These are phyloP conservation scores for Diaporthe sp. DNA, from an alignment of 2,329 filamentous ascomycete species.

Conservation along the genomic window DNA sequence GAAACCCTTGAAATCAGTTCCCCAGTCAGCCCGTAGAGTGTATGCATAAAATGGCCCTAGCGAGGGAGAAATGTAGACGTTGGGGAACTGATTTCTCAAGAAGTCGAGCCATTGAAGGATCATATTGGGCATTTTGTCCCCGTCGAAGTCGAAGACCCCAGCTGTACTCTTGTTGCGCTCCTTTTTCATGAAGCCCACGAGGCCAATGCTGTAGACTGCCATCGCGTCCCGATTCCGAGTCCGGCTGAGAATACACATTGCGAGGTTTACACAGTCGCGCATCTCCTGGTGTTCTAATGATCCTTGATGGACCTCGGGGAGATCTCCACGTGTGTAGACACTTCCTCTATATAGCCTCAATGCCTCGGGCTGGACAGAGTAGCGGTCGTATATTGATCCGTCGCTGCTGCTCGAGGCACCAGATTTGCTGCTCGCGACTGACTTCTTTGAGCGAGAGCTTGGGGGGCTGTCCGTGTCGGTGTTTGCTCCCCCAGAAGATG, in stretches of 20 bases:
- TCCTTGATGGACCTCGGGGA: fast-evolving
- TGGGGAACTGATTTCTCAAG: background rate
- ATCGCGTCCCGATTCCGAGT: background rate
- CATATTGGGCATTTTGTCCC: too few species aligned
- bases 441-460: too few species aligned
- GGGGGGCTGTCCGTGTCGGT: too few species aligned
- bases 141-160: too few species aligned
- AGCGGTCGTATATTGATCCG: background rate
- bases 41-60: fast-evolving
- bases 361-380: background rate
- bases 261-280: background rate
- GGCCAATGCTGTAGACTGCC: background rate
- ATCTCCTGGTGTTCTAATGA: background rate
- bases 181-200: background rate
- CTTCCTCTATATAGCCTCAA: background rate
- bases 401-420: too few species aligned
- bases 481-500: too few species aligned
- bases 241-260: background rate
- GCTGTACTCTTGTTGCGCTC: too few species aligned
- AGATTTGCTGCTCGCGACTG: too few species aligned
- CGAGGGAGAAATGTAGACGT: background rate
- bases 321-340: too few species aligned
- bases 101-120: too few species aligned
- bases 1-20: too few species aligned
- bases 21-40: background rate